Evolutionary conservation across 2,329 filamentous ascomycete species (phyloP).

Genomic region (Shiraia bambusicola): DNA sequence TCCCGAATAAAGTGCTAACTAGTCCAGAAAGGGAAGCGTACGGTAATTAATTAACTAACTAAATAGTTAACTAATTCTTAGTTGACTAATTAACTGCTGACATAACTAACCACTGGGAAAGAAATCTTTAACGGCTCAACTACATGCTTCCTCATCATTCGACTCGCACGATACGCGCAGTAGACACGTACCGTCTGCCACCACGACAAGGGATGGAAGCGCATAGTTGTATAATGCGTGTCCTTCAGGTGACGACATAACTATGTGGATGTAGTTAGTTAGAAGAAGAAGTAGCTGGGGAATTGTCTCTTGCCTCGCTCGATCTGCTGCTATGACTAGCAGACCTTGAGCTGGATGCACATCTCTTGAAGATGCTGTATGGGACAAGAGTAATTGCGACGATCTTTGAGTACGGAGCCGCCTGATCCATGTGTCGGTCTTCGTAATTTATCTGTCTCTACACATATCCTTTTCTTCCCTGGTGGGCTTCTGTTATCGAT

Average conservation of each 20-base stretch:
- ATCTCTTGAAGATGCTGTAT: conserved; percentile 22
- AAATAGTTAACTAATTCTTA: no score
- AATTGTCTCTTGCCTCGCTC: conserved; percentile 45
- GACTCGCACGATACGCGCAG: not conserved
- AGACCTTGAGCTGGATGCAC: conserved; percentile 45
- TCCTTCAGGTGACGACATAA: not conserved
- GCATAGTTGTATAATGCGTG: not conserved
- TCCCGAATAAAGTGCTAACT: no score
- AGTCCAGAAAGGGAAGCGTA: no score
- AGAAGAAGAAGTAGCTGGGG: not conserved
- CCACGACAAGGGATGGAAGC: not conserved
- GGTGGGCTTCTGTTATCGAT: not conserved
- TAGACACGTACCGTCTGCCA: not conserved
- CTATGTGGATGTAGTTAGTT: not conserved
- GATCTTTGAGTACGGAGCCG: conserved; percentile 46
- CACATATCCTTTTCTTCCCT: conserved; percentile 16
- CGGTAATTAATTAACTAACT: no score
- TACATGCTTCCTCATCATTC: not conserved
- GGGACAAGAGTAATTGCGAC: conserved; percentile 44
- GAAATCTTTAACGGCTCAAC: conserved; percentile 4
- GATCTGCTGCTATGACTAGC: conserved; percentile 34
- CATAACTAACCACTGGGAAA: not conserved
- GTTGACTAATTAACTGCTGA: no score
- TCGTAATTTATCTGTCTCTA: conserved; percentile 46
- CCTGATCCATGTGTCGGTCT: conserved; percentile 31